These are phyloP conservation scores for Albophoma yamanashiensis DNA, from an alignment of 2,329 filamentous ascomycete species.

Conservation along the genomic window DNA sequence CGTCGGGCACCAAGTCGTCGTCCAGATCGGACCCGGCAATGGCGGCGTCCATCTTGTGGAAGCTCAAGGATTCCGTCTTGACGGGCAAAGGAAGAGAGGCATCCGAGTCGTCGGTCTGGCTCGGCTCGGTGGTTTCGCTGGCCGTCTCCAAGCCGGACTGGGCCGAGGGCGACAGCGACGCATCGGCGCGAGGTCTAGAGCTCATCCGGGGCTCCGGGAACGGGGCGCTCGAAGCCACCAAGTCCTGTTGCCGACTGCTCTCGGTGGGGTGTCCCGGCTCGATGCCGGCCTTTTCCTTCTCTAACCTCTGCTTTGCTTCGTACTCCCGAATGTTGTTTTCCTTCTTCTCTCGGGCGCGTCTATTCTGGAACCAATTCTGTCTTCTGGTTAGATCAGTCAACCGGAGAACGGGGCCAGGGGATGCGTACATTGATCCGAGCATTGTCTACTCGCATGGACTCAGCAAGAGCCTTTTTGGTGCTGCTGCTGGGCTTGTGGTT, in stretches of 20 bases:
- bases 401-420: background rate
- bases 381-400: constrained; percentile 14
- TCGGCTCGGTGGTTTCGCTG: constrained; percentile 14
- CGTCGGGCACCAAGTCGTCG: constrained; percentile 3
- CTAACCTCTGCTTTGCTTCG: constrained; percentile 24
- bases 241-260: constrained; percentile 20
- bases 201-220: constrained; percentile 20
- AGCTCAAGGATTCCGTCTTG: background rate
- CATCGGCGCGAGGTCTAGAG: constrained; percentile 5
- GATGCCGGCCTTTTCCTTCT: constrained; percentile 20
- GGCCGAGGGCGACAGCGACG: constrained; percentile 6
- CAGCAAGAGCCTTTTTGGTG: constrained; percentile 49
- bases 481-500: constrained; percentile 55
- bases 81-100: constrained; percentile 7
- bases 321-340: constrained; percentile 41
- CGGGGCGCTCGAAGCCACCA: constrained; percentile 29
- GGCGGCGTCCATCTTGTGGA: background rate
- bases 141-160: constrained; percentile 9
- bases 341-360: constrained; percentile 54
- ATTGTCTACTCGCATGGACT: constrained; percentile 51
- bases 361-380: constrained; percentile 61
- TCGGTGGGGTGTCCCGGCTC: constrained; percentile 15
- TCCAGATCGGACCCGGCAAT: constrained; percentile 2
- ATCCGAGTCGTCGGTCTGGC: constrained; percentile 13
- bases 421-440: constrained; percentile 49